A percentile compares a stretch with the other conserved stretches of the same genome.
phyloP scores from a whole-genome alignment of 345 rosid species.

The Alliaria petiolata region DNA sequence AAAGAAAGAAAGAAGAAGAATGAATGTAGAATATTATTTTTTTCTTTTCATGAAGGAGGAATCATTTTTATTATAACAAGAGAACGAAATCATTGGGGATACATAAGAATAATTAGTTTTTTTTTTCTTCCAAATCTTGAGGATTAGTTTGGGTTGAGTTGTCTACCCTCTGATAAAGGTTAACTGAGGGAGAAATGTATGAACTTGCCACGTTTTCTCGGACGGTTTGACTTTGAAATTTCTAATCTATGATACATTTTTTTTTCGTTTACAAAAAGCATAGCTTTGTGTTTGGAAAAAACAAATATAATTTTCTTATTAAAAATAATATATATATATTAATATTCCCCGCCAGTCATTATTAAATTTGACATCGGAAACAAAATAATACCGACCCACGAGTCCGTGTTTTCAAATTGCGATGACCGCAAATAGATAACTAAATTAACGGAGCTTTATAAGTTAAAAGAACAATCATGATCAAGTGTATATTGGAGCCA shows the following conservation, averaged over 20 bases:
- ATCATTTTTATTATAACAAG: background rate
- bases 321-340: background rate
- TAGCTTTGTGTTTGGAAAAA: too few species aligned
- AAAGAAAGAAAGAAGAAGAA: too few species aligned
- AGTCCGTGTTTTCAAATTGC: background rate
- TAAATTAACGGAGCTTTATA: too few species aligned
- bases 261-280: background rate
- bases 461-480: background rate
- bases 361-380: background rate
- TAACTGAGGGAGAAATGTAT: background rate
- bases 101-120: background rate
- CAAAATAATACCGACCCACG: background rate
- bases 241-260: background rate
- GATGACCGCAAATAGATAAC: background rate
- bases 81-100: constrained; percentile 6
- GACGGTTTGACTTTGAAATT: constrained; percentile 3
- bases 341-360: too few species aligned
- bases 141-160: background rate
- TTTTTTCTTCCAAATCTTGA: too few species aligned
- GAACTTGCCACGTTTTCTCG: constrained; percentile 5
- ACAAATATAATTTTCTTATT: background rate
- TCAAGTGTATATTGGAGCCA: background rate
- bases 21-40: too few species aligned
- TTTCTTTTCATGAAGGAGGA: too few species aligned
- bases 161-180: background rate